Evolutionary conservation across 2,329 filamentous ascomycete species (phyloP).

Genomic region (Juglanconis sp.): DNA sequence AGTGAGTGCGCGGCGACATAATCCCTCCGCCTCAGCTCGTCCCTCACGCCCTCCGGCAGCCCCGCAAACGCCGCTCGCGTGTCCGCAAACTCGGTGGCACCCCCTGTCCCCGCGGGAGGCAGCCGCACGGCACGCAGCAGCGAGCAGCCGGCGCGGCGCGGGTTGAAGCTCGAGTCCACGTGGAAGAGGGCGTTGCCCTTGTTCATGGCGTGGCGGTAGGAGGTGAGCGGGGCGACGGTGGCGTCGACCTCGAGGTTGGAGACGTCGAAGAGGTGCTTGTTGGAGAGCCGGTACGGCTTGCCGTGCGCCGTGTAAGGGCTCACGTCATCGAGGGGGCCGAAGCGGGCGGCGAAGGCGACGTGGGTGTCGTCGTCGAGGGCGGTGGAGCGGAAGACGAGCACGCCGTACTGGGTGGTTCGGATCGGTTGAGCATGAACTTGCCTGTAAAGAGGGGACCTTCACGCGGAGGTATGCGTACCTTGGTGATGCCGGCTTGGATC

Average conservation of each 20-base stretch:
- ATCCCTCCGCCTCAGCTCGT: not conserved
- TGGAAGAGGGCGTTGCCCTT: conserved; percentile 13
- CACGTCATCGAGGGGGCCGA: conserved; percentile 11
- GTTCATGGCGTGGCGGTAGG: not conserved
- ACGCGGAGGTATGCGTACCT: not conserved
- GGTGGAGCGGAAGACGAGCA: conserved; percentile 11
- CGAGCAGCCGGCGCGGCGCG: conserved; percentile 5
- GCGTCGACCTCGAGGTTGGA: conserved; percentile 11
- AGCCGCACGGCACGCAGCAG: conserved; percentile 12
- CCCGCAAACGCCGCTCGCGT: conserved; percentile 14
- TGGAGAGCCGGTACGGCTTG: conserved; percentile 1
- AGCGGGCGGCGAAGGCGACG: conserved; percentile 4
- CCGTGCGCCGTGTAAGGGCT: conserved; percentile 1
- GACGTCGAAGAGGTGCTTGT: conserved; percentile 8
- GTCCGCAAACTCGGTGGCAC: conserved; percentile 12
- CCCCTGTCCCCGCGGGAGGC: conserved; percentile 8
- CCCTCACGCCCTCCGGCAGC: not conserved
- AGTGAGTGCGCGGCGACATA: conserved; percentile 27
- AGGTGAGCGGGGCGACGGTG: conserved; percentile 1
- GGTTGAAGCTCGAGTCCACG: conserved; percentile 10
- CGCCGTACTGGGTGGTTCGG: conserved; percentile 4
- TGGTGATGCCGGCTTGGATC: not conserved
- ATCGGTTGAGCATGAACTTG: not conserved
- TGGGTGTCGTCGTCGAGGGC: conserved; percentile 6
- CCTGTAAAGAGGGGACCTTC: too few species aligned